Conservation (phyloP, 306 rosid species). For the Cucurbita pepo region DNA sequence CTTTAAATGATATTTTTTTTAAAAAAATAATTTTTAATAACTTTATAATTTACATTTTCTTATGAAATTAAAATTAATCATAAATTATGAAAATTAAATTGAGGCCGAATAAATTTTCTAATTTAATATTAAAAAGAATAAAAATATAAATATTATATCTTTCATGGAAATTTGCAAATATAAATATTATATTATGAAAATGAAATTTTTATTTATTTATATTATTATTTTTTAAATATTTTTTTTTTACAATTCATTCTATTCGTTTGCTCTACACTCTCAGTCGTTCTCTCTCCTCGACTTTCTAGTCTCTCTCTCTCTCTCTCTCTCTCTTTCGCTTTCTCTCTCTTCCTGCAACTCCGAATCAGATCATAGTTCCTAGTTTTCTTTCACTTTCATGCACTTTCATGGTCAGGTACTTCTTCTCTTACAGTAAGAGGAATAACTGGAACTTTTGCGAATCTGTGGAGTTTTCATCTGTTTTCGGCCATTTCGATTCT, state of each 20-base stretch:
- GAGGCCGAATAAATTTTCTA: too few relatives aligned
- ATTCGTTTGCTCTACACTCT: slow-evolving; percentile 5
- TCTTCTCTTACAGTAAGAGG: slow-evolving; percentile 20
- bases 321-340: not conserved
- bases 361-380: slow-evolving; percentile 58
- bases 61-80: too few relatives aligned
- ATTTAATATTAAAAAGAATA: too few relatives aligned
- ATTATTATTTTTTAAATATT: too few relatives aligned
- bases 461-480: slow-evolving; percentile 17
- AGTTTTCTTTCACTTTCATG: slow-evolving; percentile 46
- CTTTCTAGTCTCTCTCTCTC: slow-evolving; percentile 9
- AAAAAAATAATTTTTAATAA: too few relatives aligned
- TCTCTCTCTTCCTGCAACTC: slow-evolving; percentile 8
- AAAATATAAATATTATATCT: too few relatives aligned
- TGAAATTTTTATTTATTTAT: not conserved
- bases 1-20: too few relatives aligned
- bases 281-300: slow-evolving; percentile 11
- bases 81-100: too few relatives aligned
- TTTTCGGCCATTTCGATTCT: not conserved
- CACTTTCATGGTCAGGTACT: slow-evolving; percentile 10
- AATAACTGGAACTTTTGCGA: slow-evolving; percentile 17
- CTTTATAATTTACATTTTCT: too few relatives aligned
- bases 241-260: not conserved
- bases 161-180: too few relatives aligned
- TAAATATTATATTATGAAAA: too few relatives aligned